Evolutionary conservation across 345 rosid genomes (phyloP).

Genomic region (Geranium brycei): DNA sequence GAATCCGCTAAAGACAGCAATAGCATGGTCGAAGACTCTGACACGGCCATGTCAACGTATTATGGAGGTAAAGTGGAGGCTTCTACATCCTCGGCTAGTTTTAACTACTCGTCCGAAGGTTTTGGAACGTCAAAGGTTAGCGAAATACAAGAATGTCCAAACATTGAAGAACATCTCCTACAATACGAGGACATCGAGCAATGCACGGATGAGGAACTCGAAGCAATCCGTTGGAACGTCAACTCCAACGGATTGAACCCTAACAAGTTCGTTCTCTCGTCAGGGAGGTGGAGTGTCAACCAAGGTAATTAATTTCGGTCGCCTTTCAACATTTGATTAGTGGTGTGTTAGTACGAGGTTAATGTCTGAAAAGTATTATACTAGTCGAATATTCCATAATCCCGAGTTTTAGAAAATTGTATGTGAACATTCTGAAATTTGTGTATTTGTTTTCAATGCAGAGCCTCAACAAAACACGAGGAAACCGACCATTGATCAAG

Average conservation of each 20-base stretch:
- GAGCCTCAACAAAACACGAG: constrained; percentile 23
- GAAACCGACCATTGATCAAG: constrained; percentile 86
- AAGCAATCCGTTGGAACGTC: constrained; percentile 23
- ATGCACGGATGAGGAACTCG: constrained; percentile 32
- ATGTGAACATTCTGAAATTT: neutral
- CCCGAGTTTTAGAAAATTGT: too few relatives aligned
- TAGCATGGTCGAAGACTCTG: constrained; percentile 25
- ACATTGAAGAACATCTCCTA: constrained; percentile 17
- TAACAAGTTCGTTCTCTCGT: constrained; percentile 39
- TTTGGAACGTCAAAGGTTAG: neutral
- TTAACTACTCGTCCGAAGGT: constrained; percentile 11
- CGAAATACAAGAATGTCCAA: constrained; percentile 12
- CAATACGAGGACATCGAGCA: constrained; percentile 25
- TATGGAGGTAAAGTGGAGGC: constrained; percentile 18
- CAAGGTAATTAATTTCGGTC: constrained; percentile 30
- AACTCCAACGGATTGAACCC: constrained; percentile 22
- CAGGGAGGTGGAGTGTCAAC: constrained; percentile 53
- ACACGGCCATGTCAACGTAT: constrained; percentile 9
- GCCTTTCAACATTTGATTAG: too few relatives aligned
- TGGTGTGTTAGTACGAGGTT: too few relatives aligned
- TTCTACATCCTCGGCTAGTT: constrained; percentile 15
- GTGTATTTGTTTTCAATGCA: constrained; percentile 18
- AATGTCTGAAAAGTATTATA: too few relatives aligned
- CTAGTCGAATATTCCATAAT: too few relatives aligned
- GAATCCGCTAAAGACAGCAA: constrained; percentile 40